Base-by-base conservation (phyloP, 2,329 filamentous ascomycete genomes). In the Penicillium brasilianum region DNA sequence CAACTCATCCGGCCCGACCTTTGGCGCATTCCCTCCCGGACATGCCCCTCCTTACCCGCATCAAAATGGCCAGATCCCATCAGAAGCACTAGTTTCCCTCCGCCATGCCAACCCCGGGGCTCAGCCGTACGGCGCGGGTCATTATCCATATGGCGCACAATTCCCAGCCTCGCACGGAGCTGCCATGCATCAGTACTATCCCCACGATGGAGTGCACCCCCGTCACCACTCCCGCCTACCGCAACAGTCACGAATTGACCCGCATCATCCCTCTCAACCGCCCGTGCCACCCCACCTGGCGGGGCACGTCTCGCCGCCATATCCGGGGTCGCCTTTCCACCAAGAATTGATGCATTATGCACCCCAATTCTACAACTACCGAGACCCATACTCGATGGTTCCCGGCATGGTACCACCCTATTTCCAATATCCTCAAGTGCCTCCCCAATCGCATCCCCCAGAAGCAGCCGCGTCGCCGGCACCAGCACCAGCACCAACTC, bases 261-360 rank as follows among this genome's bases (percentile, higher is more conserved):
- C 68, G 20, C 74, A 75, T 57, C 73, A 69, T 44, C 71, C 71
- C 13, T 55, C 69, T 20, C 74, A 76, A 46, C 74, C 71, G 44
- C 57, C 67, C n/a, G 63, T 76, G 43, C 59, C 69, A 8, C 75
- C 74, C 56, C 72, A 50, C 67, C 72, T 68, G 68, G 65, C 20
- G 32, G 52, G 58, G 13, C 66, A 68, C 48, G 59, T 57, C 22
- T 20, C 61, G 0, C 66, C 74, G 28, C 72, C 70, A 2, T 78
- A 70, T 60, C 69, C 66, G 2, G 72, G 64, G 4, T 66, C 73
- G 36, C 73, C 77, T 8, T 72, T 76, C 55, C 67, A 65, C 4
- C 73, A 77, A 20, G 78, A 80, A 22, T 64, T 81, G 51, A 70
- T 80, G 49, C 73, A 75, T 16, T 81, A 77, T 59, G 70, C 70